Base-by-base conservation (phyloP, 495 filamentous ascomycete genomes). In the Penicillium maclennaniae region DNA sequence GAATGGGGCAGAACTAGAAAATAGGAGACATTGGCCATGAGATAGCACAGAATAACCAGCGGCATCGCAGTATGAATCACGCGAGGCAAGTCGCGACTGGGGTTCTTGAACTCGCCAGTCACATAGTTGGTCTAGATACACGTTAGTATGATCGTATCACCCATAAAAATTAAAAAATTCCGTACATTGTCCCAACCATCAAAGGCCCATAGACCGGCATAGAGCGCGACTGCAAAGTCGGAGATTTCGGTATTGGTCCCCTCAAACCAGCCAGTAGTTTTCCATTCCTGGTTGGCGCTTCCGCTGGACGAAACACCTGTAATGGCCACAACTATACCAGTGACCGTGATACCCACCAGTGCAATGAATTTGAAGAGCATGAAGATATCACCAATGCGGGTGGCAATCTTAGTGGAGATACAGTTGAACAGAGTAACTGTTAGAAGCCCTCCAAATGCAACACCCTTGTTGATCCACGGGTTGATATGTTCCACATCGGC, bases 111-210 rank as follows among this genome's bases (percentile, higher is more conserved):
- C 72, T 98, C 93, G 56, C 91, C 93, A 0, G 92, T 87, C 12
- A 98, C 93, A 66, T 96, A 97, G 71, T 97, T 98, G 53, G 92
- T 92, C 90, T 95, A 42, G 7, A 42, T 20, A 19, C 20, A 37
- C 9, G 10, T 49, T 42, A 49, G 47, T 39, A 49, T 31, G 8
- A 6, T 12, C 0, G 0, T 4, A 31, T 36, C 44, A n/a, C 16
- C 1, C 34, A 2, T 34, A 20, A 1, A 46, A 2, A 46, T 34
- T 1, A 7, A 14, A 10, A 34, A 34, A 31, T 43, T 39, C 50
- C 87, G 74, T 70, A 93, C 92, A 69, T 98, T 98, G 65, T 98
- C 93, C 93, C 93, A 98, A 17, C 93, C 93, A 63, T 98, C 93
- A 71, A 92, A 98, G 3, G 93, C 93, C 93, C 93, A 98, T 2